These are phyloP conservation scores for Amanita jacksonii DNA, from an alignment of 768 basidiomycete genomes.

Conservation along the genomic window DNA sequence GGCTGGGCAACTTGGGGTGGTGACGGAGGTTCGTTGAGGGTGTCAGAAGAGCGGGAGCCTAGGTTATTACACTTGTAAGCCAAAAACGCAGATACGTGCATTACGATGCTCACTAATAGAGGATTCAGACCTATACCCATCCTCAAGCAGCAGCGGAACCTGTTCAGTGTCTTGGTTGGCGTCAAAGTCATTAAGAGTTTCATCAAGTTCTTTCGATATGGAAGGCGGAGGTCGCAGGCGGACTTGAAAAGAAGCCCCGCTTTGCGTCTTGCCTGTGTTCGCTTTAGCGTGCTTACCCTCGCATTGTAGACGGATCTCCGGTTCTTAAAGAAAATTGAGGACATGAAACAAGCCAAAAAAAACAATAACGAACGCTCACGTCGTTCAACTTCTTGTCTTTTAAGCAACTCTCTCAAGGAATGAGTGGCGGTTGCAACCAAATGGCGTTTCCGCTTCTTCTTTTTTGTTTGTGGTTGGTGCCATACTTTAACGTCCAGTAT, in stretches of 20 bases:
- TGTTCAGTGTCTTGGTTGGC: neutral
- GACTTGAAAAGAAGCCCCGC: conserved; percentile 24
- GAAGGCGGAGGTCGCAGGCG: conserved; percentile 18
- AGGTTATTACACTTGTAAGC: neutral
- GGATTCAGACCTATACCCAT: neutral
- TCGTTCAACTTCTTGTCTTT: conserved; percentile 34
- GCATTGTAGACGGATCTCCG: conserved; percentile 39
- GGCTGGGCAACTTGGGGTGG: conserved; percentile 10
- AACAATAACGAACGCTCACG: conserved; percentile 28
- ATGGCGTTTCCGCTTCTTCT: conserved; percentile 45
- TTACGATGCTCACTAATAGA: neutral
- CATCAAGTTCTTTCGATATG: neutral
- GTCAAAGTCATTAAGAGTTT: neutral
- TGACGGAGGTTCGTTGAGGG: conserved; percentile 11
- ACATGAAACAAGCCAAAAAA: neutral
- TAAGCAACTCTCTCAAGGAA: conserved; percentile 43
- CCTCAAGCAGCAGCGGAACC: neutral
- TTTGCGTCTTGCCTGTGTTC: conserved; percentile 33
- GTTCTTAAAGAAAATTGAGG: conserved; percentile 15
- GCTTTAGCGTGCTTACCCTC: conserved; percentile 23
- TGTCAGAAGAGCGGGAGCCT: neutral
- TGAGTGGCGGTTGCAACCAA: conserved; percentile 44
- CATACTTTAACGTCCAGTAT: conserved; percentile 46
- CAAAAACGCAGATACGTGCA: neutral
- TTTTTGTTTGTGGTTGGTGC: conserved; percentile 51